Base-by-base conservation (phyloP, 805 yeast species). In the Candida peoriensis region DNA sequence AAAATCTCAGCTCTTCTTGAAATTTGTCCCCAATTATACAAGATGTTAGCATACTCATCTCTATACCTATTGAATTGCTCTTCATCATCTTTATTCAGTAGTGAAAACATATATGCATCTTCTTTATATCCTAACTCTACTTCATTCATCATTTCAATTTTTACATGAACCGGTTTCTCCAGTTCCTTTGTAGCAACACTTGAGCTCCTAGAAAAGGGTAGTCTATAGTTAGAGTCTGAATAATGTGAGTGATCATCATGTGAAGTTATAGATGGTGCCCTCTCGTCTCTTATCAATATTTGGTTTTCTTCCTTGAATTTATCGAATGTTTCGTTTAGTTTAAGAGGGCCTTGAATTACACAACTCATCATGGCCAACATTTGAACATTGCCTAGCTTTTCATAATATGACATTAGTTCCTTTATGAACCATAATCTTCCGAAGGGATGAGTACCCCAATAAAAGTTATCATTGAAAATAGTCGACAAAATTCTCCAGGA, bases 361-460 rank as follows among this genome's bases (percentile, higher is more conserved):
- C 95, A 85, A 4, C 90, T 74, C 44, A 88, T 58, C 87, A 85
- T 83, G 1, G 95, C 96, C 17, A 89, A 62, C 95, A 90, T 86
- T 55, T 90, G 97, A 19, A 86, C 59, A 49, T 90, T 81, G 2
- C 79, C 76, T 27, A 66, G 51, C 22, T 49, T 59, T 47, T 81
- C 93, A 52, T 79, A 87, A 47, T 80, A 79, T 1, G 55, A 51
- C 50, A 89, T 65, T 25, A 87, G 63, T 39, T 76, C 74, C 18
- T 67, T 67, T 0, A 86, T 66, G 16, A 86, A 61, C 83, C 86
- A 75, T 10, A 67, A 46, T 25, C 77, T 68, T 1, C 95, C 95
- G 54, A 81, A 73, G 0, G 88, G 89, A 54, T 85, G 94, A 5
- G 72, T 60, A 0, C 90, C 90, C 96, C 96, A 89, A 38, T 70